Percentiles rank a stretch among this genome's conserved stretches.
Conservation (phyloP, 2,329 filamentous ascomycete species). For the Monilinia vaccinii-corymbosi region DNA sequence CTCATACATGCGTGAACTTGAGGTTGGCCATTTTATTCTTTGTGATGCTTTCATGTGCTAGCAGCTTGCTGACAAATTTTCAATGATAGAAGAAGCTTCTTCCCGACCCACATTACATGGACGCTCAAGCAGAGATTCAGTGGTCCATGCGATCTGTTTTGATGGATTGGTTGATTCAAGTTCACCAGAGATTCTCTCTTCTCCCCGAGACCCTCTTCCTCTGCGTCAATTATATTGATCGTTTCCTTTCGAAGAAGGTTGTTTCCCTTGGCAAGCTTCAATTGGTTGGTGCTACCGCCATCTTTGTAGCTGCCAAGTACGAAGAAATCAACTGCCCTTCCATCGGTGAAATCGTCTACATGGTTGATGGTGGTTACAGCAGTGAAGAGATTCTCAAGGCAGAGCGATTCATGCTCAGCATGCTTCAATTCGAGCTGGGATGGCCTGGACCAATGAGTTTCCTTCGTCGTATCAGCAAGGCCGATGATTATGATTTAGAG, state of each 20-base stretch:
- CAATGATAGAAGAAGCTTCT: constrained; percentile 59
- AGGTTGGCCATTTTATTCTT: constrained; percentile 44
- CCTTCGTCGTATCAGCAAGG: constrained; percentile 91
- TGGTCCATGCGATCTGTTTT: constrained; percentile 98
- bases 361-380: constrained; percentile 90
- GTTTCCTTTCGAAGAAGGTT: constrained; percentile 89
- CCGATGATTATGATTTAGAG: constrained; percentile 93
- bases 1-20: constrained; percentile 77
- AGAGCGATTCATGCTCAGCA: constrained; percentile 95
- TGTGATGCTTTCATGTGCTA: neutral
- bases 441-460: constrained; percentile 99
- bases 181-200: constrained; percentile 83
- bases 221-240: constrained; percentile 93
- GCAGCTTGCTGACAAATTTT: constrained; percentile 11
- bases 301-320: constrained; percentile 95
- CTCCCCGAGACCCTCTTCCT: constrained; percentile 93
- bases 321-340: constrained; percentile 98
- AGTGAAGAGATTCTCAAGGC: constrained; percentile 92
- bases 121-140: constrained; percentile 90
- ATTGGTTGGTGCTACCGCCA: constrained; percentile 88
- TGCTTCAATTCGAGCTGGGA: constrained; percentile 90
- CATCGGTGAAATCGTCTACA: constrained; percentile 90
- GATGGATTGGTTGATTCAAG: constrained; percentile 97
- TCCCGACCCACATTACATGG: constrained; percentile 92
- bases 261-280: constrained; percentile 93